Percentiles rank a stretch among this genome's conserved stretches.
Conservation (phyloP, 2,329 filamentous ascomycete species). For the Colletotrichum chrysophilum region DNA sequence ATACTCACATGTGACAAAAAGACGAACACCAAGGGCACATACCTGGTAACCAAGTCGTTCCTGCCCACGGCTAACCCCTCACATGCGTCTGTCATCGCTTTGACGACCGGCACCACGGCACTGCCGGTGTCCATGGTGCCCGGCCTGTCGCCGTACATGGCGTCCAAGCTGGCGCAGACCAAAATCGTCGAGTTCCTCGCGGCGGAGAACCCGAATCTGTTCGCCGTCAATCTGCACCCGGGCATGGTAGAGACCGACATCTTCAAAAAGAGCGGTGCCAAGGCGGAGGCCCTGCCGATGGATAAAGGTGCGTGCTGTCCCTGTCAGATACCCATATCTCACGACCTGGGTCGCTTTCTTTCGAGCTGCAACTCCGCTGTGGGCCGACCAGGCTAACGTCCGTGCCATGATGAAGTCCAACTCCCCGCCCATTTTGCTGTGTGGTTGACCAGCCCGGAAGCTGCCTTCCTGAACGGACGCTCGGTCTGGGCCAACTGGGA, state of each 20-base stretch:
- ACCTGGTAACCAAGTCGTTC: constrained; percentile 50
- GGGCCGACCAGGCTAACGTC: neutral
- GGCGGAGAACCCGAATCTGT: constrained; percentile 27
- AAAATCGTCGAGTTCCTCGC: constrained; percentile 31
- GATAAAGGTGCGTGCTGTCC: constrained; percentile 21
- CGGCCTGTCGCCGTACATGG: constrained; percentile 22
- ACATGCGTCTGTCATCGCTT: constrained; percentile 21
- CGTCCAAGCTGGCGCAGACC: constrained; percentile 32
- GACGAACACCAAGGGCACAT: constrained; percentile 55
- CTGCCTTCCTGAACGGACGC: constrained; percentile 49
- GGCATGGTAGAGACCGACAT: constrained; percentile 28
- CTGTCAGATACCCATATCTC: neutral
- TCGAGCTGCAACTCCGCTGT: neutral
- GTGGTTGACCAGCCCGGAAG: constrained; percentile 50
- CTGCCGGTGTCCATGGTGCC: constrained; percentile 21
- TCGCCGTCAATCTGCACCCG: constrained; percentile 26
- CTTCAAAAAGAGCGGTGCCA: constrained; percentile 26
- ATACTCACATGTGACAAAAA: constrained; percentile 29
- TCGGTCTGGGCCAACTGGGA: constrained; percentile 58
- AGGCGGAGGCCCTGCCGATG: constrained; percentile 25
- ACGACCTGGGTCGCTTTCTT: neutral
- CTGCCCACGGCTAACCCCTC: constrained; percentile 37
- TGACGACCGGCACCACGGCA: constrained; percentile 25
- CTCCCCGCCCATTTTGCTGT: constrained; percentile 47
- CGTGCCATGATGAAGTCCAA: constrained; percentile 25